phyloP scores from a whole-genome alignment of 1,139 yeast genomes.

The Yamadazyma taylorii region DNA sequence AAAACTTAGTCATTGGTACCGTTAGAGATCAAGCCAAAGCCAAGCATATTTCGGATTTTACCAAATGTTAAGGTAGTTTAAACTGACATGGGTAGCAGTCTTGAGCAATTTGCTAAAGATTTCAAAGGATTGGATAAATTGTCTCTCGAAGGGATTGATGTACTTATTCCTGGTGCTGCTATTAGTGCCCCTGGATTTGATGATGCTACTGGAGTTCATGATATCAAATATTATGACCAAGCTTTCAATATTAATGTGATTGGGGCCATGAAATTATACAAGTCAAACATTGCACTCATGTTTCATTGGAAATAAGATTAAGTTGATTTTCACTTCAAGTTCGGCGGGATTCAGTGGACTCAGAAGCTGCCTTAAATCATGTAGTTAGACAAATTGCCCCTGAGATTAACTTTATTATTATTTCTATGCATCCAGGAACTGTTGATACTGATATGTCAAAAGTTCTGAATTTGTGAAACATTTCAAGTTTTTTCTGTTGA shows the following conservation, averaged over 20 bases:
- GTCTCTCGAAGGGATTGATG: conserved; percentile 17
- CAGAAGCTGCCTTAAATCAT: conserved; percentile 9
- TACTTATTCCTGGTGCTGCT: conserved; percentile 21
- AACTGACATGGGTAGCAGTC: conserved; percentile 3
- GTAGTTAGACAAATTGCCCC: conserved; percentile 5
- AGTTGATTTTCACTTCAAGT: conserved; percentile 8
- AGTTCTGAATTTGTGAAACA: no score
- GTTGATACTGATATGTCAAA: conserved; percentile 9
- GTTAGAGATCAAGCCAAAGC: conserved; percentile 7
- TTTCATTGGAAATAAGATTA: conserved; percentile 7
- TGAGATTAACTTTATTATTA: conserved; percentile 35
- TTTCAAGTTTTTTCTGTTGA: no score
- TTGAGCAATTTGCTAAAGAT: conserved; percentile 6
- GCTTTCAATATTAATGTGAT: conserved; percentile 8
- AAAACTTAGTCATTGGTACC: conserved; percentile 8
- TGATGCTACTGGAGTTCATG: neutral
- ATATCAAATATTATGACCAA: conserved; percentile 2
- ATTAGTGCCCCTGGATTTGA: conserved; percentile 6
- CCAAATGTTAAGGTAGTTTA: conserved; percentile 6
- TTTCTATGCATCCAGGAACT: conserved; percentile 45
- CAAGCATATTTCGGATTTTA: conserved; percentile 3
- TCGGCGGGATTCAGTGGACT: conserved; percentile 18
- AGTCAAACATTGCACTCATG: conserved; percentile 9
- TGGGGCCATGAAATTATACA: conserved; percentile 11
- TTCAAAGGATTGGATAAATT: conserved; percentile 11